Conservation (phyloP, 2,329 filamentous ascomycete species). For the Colletotrichum sp. region DNA sequence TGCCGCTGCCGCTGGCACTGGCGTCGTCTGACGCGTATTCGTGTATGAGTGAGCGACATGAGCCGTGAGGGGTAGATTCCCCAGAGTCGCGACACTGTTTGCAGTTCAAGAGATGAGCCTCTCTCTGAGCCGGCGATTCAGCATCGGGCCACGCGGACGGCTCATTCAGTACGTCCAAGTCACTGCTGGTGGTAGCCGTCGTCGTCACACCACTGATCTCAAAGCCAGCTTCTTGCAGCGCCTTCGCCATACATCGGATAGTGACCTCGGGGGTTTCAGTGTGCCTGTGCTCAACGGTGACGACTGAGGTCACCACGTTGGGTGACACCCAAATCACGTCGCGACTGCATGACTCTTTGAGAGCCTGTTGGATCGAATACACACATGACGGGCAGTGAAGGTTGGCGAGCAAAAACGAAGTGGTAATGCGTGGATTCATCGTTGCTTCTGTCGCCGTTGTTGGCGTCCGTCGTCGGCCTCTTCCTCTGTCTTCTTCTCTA, state of each 20-base stretch:
- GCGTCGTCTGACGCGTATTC: background rate
- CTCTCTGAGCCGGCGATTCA: slow-evolving; percentile 14
- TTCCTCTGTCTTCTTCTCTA: background rate
- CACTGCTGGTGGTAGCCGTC: slow-evolving; percentile 32
- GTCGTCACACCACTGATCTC: slow-evolving; percentile 58
- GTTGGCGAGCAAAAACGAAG: slow-evolving; percentile 72
- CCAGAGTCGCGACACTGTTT: slow-evolving; percentile 40
- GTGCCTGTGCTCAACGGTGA: slow-evolving; percentile 62
- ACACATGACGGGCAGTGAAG: slow-evolving; percentile 82
- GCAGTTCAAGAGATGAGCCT: slow-evolving; percentile 47
- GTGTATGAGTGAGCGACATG: background rate
- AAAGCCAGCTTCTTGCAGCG: slow-evolving; percentile 63
- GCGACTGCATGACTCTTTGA: slow-evolving; percentile 51
- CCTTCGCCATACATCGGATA: slow-evolving; percentile 46
- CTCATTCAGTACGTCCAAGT: slow-evolving; percentile 25
- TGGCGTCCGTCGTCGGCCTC: background rate
- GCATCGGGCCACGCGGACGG: background rate
- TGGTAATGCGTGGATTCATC: slow-evolving; percentile 40
- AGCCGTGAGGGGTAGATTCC: background rate
- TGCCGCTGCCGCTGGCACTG: background rate
- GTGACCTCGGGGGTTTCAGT: slow-evolving; percentile 42
- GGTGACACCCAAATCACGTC: slow-evolving; percentile 66
- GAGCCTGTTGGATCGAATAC: slow-evolving; percentile 64
- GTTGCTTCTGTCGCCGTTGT: background rate
- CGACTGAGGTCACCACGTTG: slow-evolving; percentile 74